phyloP scores from a whole-genome alignment of 768 basidiomycete species.

The Calvatia gigantea region DNA sequence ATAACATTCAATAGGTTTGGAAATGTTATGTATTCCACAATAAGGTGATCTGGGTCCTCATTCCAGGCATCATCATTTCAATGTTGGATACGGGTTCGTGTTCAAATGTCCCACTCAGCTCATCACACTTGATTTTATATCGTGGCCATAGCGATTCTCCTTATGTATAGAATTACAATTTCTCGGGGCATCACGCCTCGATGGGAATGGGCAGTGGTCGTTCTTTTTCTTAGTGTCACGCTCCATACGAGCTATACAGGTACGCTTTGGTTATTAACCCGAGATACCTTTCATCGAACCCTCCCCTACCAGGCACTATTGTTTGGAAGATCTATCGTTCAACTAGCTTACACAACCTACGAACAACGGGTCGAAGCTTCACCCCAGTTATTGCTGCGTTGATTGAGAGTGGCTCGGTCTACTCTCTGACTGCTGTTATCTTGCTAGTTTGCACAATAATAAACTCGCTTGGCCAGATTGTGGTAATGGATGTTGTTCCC shows the following conservation, averaged over 20 bases:
- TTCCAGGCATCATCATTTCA: neutral
- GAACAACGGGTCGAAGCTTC: neutral
- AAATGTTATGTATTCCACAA: neutral
- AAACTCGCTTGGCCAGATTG: neutral
- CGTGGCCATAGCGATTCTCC: too few species aligned
- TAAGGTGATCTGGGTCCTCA: neutral
- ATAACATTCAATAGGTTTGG: neutral
- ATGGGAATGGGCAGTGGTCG: neutral
- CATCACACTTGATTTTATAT: too few species aligned
- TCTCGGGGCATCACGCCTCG: neutral
- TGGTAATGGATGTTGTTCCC: neutral
- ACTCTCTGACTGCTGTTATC: neutral
- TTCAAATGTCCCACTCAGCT: too few species aligned
- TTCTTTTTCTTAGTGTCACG: neutral
- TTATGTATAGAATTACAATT: neutral
- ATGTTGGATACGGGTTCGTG: neutral
- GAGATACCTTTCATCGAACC: neutral
- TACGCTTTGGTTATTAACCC: neutral
- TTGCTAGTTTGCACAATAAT: neutral
- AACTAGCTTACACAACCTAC: neutral
- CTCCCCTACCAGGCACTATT: neutral
- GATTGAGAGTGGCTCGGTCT: neutral
- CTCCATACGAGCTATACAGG: neutral
- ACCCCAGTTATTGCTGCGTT: neutral
- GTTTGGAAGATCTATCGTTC: neutral